Base-by-base conservation (phyloP, 1,284 basidiomycete species). In the Sporisorium exsertum region DNA sequence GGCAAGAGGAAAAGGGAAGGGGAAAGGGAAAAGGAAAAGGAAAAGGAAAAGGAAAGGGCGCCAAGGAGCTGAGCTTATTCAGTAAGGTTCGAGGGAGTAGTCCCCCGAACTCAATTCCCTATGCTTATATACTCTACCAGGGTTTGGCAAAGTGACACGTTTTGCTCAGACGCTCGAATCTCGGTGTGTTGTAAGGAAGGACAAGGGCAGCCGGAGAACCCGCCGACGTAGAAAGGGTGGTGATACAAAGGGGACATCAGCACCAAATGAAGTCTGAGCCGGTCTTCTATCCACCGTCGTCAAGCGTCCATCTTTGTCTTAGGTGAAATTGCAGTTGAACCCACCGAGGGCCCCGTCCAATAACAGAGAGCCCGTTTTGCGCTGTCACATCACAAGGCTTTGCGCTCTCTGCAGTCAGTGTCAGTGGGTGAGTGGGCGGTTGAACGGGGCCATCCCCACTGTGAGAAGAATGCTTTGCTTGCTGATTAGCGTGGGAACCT, bases 31-130 rank as follows among this genome's bases (percentile, higher is more conserved):
- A 16, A 27, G 51, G 40, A 27, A 26, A 33, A 42, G 37, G 22
- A 18, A 8, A 37, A 8, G 37, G 20, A 33, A 37, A 32, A 20
- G 27, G 20, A n/a, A 29, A n/a, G 22, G 35, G 12, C 27, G 27
- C 7, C 13, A 18, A 40, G 37, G 37, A 40, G 37, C 4, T 26
- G 29, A 67, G 47, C 54, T 67, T 67, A 54, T 55, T 64, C 52
- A 54, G 53, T 35, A 70, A 70, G 67, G 58, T 70, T 70, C 59
- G 47, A 64, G 67, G 62, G 67, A 24, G 29, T 59, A 26, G 26
- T 2, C 60, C 66, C 60, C 54, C 45, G 43, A 68, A 61, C 35
- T 43, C 33, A 46, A 13, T 56, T 49, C 20, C 26, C 5, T 18
- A 26, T 33, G 24, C 53, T 40, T 52, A 51, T 61, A 62, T 43